Conservation (phyloP, 106 monocot genomes). For the Allium sativum region DNA sequence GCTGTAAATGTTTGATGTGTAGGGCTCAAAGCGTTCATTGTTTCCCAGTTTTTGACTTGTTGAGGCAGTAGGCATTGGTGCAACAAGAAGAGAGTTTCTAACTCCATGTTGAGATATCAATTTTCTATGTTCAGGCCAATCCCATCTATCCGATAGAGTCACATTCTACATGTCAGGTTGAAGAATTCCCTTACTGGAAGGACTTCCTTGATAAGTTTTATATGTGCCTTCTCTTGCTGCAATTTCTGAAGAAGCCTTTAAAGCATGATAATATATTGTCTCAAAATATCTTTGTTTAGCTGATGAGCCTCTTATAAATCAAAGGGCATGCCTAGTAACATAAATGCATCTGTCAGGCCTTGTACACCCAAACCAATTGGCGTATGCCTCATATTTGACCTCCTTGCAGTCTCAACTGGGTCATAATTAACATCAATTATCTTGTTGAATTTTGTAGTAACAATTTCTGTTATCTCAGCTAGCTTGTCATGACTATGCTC, state of each 20-base stretch:
- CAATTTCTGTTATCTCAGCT: constrained; percentile 64
- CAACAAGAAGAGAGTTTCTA: constrained; percentile 91
- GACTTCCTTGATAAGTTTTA: no score
- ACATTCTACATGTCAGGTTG: constrained; percentile 96
- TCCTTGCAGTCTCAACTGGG: constrained; percentile 81
- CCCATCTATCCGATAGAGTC: constrained; percentile 61
- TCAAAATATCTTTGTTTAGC: constrained; percentile 91
- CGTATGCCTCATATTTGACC: constrained; percentile 68
- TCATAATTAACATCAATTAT: constrained; percentile 92
- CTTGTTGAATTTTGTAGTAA: constrained; percentile 84
- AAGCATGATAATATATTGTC: constrained; percentile 82
- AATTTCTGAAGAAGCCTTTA: no score
- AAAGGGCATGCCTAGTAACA: constrained; percentile 91
- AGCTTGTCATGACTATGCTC: no score
- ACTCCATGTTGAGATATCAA: constrained; percentile 59
- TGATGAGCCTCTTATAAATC: constrained; percentile 84
- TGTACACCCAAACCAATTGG: constrained; percentile 98
- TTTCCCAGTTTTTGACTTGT: constrained; percentile 98
- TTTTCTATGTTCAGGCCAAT: constrained; percentile 51
- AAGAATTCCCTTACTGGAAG: constrained; percentile 83
- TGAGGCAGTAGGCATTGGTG: constrained; percentile 97
- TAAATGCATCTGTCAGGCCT: constrained; percentile 90
- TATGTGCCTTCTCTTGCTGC: no score
- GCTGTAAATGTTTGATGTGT: constrained; percentile 90
- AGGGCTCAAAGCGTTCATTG: constrained; percentile 92